Conservation (phyloP, 1,139 yeast species). For the Saccharomyces hybrid region DNA sequence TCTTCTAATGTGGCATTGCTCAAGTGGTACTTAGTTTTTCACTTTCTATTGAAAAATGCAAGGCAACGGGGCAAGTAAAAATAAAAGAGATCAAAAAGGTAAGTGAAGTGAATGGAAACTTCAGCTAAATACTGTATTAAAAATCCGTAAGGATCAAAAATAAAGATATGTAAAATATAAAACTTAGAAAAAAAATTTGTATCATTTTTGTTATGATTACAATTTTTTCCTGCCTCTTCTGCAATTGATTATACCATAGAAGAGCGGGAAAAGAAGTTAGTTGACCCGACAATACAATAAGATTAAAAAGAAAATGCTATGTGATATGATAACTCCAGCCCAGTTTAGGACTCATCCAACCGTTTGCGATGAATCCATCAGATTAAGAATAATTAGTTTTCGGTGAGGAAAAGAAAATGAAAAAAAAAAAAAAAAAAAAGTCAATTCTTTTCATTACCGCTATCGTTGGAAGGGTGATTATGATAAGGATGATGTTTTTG, state of each 20-base stretch:
- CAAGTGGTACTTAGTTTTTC: not conserved
- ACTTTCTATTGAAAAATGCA: not conserved
- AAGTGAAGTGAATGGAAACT: not conserved
- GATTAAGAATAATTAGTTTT: not conserved
- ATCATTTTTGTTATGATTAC: not conserved
- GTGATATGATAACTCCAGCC: not conserved
- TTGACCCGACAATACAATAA: not conserved
- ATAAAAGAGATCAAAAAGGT: not conserved
- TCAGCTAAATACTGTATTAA: not conserved
- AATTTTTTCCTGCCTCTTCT: not conserved
- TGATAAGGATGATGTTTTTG: not conserved
- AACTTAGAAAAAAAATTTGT: not conserved
- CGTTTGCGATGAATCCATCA: not conserved
- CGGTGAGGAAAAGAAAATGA: not conserved
- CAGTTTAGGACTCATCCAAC: not conserved
- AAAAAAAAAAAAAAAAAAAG: not conserved
- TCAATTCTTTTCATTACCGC: not conserved
- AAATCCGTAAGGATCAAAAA: not conserved
- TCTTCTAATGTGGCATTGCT: not conserved
- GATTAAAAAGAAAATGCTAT: not conserved
- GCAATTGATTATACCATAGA: not conserved
- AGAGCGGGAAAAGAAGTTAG: not conserved
- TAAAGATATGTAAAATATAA: not conserved
- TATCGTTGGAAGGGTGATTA: not conserved
- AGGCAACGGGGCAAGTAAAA: not conserved